Conservation (phyloP, 352 stramenopile species). For the Pythium guiyangense region DNA sequence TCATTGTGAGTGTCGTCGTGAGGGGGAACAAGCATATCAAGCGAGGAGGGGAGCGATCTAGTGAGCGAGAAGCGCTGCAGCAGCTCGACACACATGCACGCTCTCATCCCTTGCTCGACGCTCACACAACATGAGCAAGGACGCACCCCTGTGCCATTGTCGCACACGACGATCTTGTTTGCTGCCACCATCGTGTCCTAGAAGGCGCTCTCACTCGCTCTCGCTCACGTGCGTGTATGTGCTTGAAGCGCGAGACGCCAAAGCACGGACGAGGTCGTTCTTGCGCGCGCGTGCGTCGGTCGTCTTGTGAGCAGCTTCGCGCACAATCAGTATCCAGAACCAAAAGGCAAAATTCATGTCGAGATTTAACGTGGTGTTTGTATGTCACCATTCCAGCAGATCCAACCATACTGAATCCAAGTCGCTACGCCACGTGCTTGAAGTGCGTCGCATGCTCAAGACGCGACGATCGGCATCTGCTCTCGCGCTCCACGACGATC, state of each 20-base stretch:
- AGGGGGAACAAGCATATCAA: neutral
- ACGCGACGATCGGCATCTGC: too few species aligned
- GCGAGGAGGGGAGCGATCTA: neutral
- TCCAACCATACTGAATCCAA: too few species aligned
- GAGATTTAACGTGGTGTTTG: too few species aligned
- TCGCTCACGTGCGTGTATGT: neutral
- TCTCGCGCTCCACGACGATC: too few species aligned
- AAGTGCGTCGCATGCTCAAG: too few species aligned
- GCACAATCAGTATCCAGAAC: slow-evolving; percentile 2
- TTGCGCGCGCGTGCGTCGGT: neutral
- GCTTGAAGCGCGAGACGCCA: too few species aligned
- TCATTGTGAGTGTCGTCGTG: neutral
- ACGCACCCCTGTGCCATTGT: slow-evolving; percentile 84
- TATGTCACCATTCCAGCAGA: too few species aligned
- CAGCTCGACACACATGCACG: neutral
- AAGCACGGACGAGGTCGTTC: too few species aligned
- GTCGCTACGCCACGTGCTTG: too few species aligned
- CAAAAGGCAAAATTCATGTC: too few species aligned
- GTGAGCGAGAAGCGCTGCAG: neutral
- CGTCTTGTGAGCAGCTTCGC: neutral
- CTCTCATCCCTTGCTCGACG: too few species aligned
- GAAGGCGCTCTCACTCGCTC: neutral
- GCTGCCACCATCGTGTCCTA: slow-evolving; percentile 59
- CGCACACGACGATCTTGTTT: slow-evolving; percentile 87
- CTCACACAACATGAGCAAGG: neutral